phyloP scores from a whole-genome alignment of 2,329 filamentous ascomycete genomes.

The Calonectria pauciramosa region DNA sequence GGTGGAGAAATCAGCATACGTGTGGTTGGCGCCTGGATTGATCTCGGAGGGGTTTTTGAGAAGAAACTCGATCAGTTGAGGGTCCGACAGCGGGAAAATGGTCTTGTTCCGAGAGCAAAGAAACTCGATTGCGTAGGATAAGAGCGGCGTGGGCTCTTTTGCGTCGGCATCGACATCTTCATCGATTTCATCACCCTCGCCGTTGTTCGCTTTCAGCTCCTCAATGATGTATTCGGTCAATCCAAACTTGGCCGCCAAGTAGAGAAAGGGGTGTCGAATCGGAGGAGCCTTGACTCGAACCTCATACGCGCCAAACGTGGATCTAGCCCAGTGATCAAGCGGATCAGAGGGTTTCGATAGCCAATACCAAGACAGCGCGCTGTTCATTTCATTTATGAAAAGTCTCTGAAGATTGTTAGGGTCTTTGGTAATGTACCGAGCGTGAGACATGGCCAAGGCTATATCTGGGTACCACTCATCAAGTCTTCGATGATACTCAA shows the following conservation, averaged over 20 bases:
- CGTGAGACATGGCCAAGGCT: slow-evolving; percentile 53
- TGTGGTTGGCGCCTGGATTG: slow-evolving; percentile 38
- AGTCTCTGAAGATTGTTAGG: slow-evolving; percentile 15
- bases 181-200: neutral
- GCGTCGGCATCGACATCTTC: slow-evolving; percentile 3
- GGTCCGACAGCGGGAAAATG: slow-evolving; percentile 51
- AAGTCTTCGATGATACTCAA: slow-evolving; percentile 53
- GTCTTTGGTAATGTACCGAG: slow-evolving; percentile 45
- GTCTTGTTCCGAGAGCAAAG: slow-evolving; percentile 51
- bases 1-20: slow-evolving; percentile 42
- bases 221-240: slow-evolving; percentile 45
- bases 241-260: slow-evolving; percentile 51
- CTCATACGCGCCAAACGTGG: slow-evolving; percentile 49
- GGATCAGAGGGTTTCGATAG: slow-evolving; percentile 38
- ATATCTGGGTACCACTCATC: slow-evolving; percentile 57
- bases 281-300: slow-evolving; percentile 47
- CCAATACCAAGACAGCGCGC: slow-evolving; percentile 50
- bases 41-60: slow-evolving; percentile 31
- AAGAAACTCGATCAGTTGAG: slow-evolving; percentile 44
- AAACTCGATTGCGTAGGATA: slow-evolving; percentile 51
- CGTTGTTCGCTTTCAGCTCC: slow-evolving; percentile 32
- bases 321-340: slow-evolving; percentile 52
- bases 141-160: slow-evolving; percentile 44
- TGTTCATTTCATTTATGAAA: slow-evolving; percentile 42
- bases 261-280: slow-evolving; percentile 49